Base-by-base conservation (phyloP, 192 early-diverging fungal species). In the Helicostylum pulchrum region DNA sequence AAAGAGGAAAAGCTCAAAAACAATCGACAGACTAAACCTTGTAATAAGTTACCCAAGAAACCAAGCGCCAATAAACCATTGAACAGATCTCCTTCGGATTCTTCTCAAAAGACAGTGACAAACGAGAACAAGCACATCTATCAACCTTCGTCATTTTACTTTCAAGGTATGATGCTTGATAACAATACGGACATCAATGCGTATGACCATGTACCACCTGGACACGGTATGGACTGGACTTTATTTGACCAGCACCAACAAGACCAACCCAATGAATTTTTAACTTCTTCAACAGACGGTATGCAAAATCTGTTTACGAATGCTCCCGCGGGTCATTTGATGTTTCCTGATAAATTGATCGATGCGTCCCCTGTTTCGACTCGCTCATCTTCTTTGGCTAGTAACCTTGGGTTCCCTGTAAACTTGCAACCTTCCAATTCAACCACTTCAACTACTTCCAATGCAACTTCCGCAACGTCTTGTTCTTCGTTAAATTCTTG, bases 221-320 rank as follows among this genome's bases (percentile, higher is more conserved):
- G 34, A 7, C 54, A 56, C 36, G 54, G 54, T 10, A 56, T 56
- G 54, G 54, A 56, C 10, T 56, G 54, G 54, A 56, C 54, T 12
- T 17, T 56, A 17, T 56, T 56, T 34, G 54, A 56, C 0, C 5
- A 39, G 6, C 5, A 39, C 4, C 36, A 39, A 39, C 36, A 39
- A 39, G 36, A 39, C 0, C 9, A 10, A 39, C 9, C 36, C 36
- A 39, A 39, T 39, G 26, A 26, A 26, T 26, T 26, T 26, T 2
- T 26, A 26, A 26, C 1, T 26, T 26, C 1, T 26, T 26, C 26
- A 26, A 26, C 26, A 26, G 26, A 26, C 26, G 9, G 36, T 39
- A 39, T 39, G 36, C 36, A 39, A 39, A 6, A 39, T 39, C 6
- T 39, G 9, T 39, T 39, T 39, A 6, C 5, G 1, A 39, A 39